phyloP scores from a whole-genome alignment of 208 protist genomes.

The Leishmania arabica region DNA sequence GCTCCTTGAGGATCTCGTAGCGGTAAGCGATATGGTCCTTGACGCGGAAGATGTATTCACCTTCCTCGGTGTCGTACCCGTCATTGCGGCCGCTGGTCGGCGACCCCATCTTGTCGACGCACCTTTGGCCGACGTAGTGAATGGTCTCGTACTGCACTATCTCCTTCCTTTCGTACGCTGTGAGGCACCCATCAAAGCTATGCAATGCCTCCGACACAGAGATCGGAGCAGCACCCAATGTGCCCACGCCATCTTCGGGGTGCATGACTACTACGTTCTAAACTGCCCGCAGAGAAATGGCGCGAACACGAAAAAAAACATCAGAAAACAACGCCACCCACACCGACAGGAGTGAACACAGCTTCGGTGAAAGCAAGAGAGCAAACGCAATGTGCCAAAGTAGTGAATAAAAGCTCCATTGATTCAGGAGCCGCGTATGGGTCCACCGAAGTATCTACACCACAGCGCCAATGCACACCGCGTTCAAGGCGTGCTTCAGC shows the following conservation, averaged over 20 bases:
- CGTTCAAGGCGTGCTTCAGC: not conserved
- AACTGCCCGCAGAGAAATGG: conserved; percentile 8
- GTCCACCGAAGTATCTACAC: not conserved
- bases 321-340: not conserved
- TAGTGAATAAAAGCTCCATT: conserved; percentile 6
- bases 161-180: conserved; percentile 69
- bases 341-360: not conserved
- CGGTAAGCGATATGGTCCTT: conserved; percentile 95
- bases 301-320: conserved; percentile 9
- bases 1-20: conserved; percentile 73
- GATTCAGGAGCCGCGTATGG: not conserved
- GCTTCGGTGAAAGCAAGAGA: not conserved
- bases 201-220: conserved; percentile 24
- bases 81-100: conserved; percentile 61
- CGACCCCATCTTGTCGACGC: conserved; percentile 57
- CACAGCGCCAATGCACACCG: conserved; percentile 1
- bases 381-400: conserved; percentile 1
- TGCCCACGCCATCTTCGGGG: not conserved
- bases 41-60: conserved; percentile 89
- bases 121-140: conserved; percentile 75
- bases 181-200: conserved; percentile 41
- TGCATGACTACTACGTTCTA: not conserved
- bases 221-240: conserved; percentile 4
- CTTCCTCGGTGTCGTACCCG: conserved; percentile 94
- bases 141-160: conserved; percentile 52